Conservation (phyloP, 805 yeast genomes). For the Kodamaea restingae region DNA sequence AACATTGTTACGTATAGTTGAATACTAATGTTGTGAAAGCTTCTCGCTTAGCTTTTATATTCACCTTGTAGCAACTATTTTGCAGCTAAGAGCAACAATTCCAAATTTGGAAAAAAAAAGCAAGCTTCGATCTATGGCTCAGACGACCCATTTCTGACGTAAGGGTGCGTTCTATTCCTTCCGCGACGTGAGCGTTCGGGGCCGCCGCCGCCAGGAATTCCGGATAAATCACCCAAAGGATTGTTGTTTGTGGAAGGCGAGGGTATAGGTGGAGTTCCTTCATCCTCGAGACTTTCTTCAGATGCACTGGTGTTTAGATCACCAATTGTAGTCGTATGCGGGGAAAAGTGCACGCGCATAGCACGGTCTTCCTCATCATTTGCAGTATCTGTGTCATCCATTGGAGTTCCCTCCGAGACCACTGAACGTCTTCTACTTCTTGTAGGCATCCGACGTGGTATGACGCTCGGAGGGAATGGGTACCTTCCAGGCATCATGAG, state of each 20-base stretch:
- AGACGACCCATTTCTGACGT: slow-evolving; percentile 7
- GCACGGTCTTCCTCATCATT: slow-evolving; percentile 2
- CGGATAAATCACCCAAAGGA: slow-evolving; percentile 4
- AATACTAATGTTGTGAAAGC: too few relatives aligned
- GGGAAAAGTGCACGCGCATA: slow-evolving; percentile 10
- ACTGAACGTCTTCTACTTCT: slow-evolving; percentile 6
- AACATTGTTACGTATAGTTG: slow-evolving; percentile 4
- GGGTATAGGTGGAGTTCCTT: slow-evolving; percentile 5
- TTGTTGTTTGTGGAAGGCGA: slow-evolving; percentile 8
- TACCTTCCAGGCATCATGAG: slow-evolving; percentile 29
- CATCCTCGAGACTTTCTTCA: slow-evolving; percentile 6
- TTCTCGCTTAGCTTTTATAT: slow-evolving; percentile 1
- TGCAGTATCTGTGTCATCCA: slow-evolving; percentile 2
- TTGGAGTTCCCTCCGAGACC: slow-evolving; percentile 5
- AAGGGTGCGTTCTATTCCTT: slow-evolving; percentile 11
- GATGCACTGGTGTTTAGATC: slow-evolving; percentile 9
- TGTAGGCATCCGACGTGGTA: slow-evolving; percentile 5
- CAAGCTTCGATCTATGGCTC: slow-evolving; percentile 1
- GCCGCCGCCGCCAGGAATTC: slow-evolving; percentile 9
- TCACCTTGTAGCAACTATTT: background rate
- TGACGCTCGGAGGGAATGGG: slow-evolving; percentile 16
- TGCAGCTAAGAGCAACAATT: slow-evolving; percentile 6
- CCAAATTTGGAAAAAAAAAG: slow-evolving; percentile 4
- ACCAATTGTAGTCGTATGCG: slow-evolving; percentile 11
- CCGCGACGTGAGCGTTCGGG: slow-evolving; percentile 10